Percentiles rank a stretch among this genome's conserved stretches.
Evolutionary conservation across 495 filamentous ascomycete species (phyloP).

Genomic region (Aspergillus conjunctus): DNA sequence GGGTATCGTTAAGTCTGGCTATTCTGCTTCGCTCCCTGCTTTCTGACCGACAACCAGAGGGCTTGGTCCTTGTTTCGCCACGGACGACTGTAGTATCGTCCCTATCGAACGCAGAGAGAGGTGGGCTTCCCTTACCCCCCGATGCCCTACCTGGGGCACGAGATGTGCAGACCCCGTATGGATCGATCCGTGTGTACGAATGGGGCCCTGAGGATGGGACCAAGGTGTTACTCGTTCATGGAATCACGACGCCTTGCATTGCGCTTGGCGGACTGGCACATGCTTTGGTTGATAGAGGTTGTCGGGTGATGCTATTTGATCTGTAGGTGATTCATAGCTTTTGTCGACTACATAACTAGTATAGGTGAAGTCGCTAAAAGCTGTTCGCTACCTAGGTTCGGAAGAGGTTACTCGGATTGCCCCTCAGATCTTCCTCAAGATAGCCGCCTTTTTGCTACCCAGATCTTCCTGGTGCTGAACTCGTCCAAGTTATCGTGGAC

Average conservation of each 20-base stretch:
- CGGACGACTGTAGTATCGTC: conserved; percentile 45
- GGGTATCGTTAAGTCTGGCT: conserved; percentile 46
- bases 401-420: conserved; percentile 74
- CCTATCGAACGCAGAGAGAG: conserved; percentile 49
- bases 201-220: conserved; percentile 79
- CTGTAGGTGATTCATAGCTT: conserved; percentile 33
- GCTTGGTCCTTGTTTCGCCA: conserved; percentile 49
- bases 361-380: conserved; percentile 6
- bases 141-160: conserved; percentile 73
- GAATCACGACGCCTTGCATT: conserved; percentile 81
- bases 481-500: conserved; percentile 73
- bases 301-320: conserved; percentile 81
- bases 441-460: conserved; percentile 68
- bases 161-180: conserved; percentile 76
- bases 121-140: conserved; percentile 67
- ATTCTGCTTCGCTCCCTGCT: conserved; percentile 43
- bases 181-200: conserved; percentile 82
- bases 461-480: conserved; percentile 70
- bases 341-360: neutral
- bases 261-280: conserved; percentile 69
- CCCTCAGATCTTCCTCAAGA: conserved; percentile 71
- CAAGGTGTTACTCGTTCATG: conserved; percentile 82
- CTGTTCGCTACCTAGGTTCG: conserved; percentile 54
- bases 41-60: conserved; percentile 18
- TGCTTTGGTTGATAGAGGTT: conserved; percentile 70